Percentiles rank a stretch among this genome's conserved stretches.
Conservation (phyloP, 768 basidiomycete genomes). For the Serpula lacrymans region DNA sequence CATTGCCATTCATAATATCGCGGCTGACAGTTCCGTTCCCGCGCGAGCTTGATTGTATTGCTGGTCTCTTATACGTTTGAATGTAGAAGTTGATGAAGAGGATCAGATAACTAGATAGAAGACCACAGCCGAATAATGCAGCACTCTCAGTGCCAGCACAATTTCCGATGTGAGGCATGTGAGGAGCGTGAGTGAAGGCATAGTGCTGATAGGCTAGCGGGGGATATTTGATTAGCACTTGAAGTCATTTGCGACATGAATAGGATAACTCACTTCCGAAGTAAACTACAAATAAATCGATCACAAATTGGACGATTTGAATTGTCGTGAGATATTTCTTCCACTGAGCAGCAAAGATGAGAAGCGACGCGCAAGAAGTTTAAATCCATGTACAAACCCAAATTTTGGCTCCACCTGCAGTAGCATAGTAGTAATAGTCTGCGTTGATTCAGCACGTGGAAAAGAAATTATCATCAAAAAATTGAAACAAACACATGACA, state of each 20-base stretch:
- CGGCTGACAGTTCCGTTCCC: no score
- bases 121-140: conserved; percentile 83
- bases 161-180: conserved; percentile 69
- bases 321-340: conserved; percentile 96
- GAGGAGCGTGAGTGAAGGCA: conserved; percentile 54
- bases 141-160: conserved; percentile 89
- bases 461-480: conserved; percentile 2
- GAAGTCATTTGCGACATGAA: conserved; percentile 5
- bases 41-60: no score
- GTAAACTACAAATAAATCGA: conserved; percentile 89
- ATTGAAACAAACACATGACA: conserved; percentile 77
- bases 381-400: conserved; percentile 58
- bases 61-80: conserved; percentile 75
- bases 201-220: conserved; percentile 76
- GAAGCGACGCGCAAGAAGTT: conserved; percentile 6
- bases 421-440: conserved; percentile 99
- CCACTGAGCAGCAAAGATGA: conserved; percentile 57
- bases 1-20: no score
- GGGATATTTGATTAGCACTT: conserved; percentile 8
- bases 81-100: conserved; percentile 97
- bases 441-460: conserved; percentile 1
- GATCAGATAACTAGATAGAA: conserved; percentile 87
- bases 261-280: conserved; percentile 76
- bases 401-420: conserved; percentile 93
- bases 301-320: conserved; percentile 95